A percentile compares a stretch with the other conserved stretches of the same genome.
phyloP scores from a whole-genome alignment of 352 stramenopile species.

The Phytophthora chlamydospora region DNA sequence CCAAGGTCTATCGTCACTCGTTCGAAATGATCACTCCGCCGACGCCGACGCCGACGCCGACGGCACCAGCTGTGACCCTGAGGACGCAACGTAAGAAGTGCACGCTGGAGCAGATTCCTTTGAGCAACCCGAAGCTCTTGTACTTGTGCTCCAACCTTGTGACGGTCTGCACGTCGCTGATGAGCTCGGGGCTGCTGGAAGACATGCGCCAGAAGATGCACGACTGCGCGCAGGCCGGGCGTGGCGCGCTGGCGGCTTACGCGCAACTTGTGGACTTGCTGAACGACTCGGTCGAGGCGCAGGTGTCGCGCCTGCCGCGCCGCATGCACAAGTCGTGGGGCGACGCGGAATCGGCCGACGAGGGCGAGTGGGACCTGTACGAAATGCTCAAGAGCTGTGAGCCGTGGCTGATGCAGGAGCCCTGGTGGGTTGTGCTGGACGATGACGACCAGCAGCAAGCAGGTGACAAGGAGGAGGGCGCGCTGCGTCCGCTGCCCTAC shows the following conservation, averaged over 20 bases:
- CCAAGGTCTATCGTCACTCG: conserved; percentile 59
- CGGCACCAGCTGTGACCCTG: conserved; percentile 7
- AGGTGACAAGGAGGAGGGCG: conserved; percentile 42
- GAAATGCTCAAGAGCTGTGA: conserved; percentile 67
- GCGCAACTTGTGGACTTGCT: conserved; percentile 51
- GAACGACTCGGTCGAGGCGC: conserved; percentile 51
- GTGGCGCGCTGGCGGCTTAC: conserved; percentile 48
- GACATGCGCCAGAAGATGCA: conserved; percentile 54
- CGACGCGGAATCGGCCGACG: conserved; percentile 42
- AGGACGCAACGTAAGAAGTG: conserved; percentile 34
- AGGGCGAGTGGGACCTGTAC: conserved; percentile 60
- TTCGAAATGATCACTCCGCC: conserved; percentile 65
- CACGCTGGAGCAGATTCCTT: conserved; percentile 56
- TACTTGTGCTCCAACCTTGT: conserved; percentile 66
- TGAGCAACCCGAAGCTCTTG: conserved; percentile 65
- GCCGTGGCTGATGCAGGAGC: conserved; percentile 56
- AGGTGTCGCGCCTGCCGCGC: conserved; percentile 47
- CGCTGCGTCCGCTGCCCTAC: conserved; percentile 49
- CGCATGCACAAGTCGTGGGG: conserved; percentile 49
- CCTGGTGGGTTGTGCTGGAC: conserved; percentile 60
- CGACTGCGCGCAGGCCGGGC: conserved; percentile 49
- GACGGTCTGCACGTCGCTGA: conserved; percentile 48
- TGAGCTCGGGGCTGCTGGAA: conserved; percentile 46
- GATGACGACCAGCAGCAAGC: conserved; percentile 45
- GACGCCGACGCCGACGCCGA: conserved; percentile 30